Evolutionary conservation across 305 asterid species (phyloP), one percentile per base, ranked within the genome.

Genomic region (Rubia occidens): DNA sequence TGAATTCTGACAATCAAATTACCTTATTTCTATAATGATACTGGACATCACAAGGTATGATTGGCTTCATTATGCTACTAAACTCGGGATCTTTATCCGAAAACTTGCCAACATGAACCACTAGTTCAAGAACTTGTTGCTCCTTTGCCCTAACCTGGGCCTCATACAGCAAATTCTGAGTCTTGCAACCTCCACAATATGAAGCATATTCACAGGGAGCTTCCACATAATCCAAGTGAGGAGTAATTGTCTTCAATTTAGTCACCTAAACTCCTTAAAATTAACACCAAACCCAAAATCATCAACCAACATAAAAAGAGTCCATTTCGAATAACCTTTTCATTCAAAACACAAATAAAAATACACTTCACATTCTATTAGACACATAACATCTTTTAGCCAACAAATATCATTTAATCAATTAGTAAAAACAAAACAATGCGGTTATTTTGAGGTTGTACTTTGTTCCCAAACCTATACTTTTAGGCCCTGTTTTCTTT

Each of bases 21-120:
- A 91, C 99, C 96, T 94, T 94, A 79, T 94, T 94, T 71, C 99
- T 85, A 71, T 94, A 94, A 78, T 86, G 93, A 83, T 84, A 94
- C 72, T 87, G 99, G 74, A 85, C 82, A 78, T 87, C 89, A 78
- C 99, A 94, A 58, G 96, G 96, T 79, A 94, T 93, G 81, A 91
- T 89, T 51, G 91, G 89, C 84, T 88, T 87, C 91, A 89, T 82
- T 78, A 84, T 74, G 72, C 84, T 82, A 47, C 72, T 73, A 60
- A 59, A 62, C 53, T 85, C 89, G 53, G 78, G 88, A 35, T 82
- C 85, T 69, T 82, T 77, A 40, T 71, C 78, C 7, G 91, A 77
- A 77, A 90, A 89, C 81, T 83, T 94, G 43, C 93, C 99, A 64
- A 94, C 91, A 63, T 89, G 95, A 8, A 84, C 81, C 74, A 89